These are phyloP conservation scores for Pythium brachiatum DNA, from an alignment of 352 stramenopile species.

Conservation along the genomic window DNA sequence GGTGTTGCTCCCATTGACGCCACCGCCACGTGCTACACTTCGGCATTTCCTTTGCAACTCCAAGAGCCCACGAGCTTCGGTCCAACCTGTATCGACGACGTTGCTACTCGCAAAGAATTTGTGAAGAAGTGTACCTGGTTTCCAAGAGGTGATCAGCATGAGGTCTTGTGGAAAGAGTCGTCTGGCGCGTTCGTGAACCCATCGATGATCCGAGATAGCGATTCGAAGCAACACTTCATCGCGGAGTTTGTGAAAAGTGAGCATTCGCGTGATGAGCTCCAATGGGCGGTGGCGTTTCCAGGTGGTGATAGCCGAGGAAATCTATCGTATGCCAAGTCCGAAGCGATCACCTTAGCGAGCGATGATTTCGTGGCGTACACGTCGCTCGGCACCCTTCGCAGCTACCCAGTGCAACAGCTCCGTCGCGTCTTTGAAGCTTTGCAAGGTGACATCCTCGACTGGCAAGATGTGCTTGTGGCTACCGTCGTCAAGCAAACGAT, in stretches of 20 bases:
- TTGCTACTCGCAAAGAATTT: not conserved
- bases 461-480: not conserved
- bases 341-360: not conserved
- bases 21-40: not conserved
- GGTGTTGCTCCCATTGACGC: not conserved
- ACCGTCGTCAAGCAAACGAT: constrained; percentile 2
- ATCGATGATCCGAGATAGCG: constrained; percentile 2
- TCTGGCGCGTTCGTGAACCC: not conserved
- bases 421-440: constrained; percentile 11
- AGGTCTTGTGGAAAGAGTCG: not conserved
- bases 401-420: constrained; percentile 9
- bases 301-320: not conserved
- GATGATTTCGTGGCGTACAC: constrained; percentile 6
- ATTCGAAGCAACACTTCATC: not conserved
- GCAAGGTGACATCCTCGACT: constrained; percentile 6
- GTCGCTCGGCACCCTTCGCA: not conserved
- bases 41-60: not conserved
- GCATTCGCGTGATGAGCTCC: not conserved
- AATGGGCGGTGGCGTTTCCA: constrained; percentile 1
- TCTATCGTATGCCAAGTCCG: constrained; percentile 9
- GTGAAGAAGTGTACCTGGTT: constrained; percentile 1
- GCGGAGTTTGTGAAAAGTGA: not conserved
- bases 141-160: not conserved
- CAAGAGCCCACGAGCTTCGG: not conserved
- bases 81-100: not conserved